Base-by-base conservation (phyloP, 768 basidiomycete species). In the Podaxis sp. region DNA sequence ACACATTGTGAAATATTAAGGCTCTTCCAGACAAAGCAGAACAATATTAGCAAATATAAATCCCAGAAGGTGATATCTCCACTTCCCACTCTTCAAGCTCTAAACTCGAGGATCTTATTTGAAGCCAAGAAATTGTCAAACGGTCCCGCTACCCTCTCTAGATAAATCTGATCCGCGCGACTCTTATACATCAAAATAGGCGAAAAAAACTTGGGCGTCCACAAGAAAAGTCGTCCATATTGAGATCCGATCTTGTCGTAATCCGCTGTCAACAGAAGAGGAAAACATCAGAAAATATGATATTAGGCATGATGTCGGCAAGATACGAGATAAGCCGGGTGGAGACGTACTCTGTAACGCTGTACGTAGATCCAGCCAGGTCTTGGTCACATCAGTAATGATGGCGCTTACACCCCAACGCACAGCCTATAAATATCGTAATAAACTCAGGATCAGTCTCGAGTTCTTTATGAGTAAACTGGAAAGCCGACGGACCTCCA, bases 401-500 rank as follows among this genome's bases (percentile, higher is more conserved):
- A 94, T 90, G 7, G 83, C 92, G 65, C 87, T 82, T 5, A 86
- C 90, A 61, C 82, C 88, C 92, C 93, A 94, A 65, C 89, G 78
- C 24, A 87, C 89, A 48, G 88, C 90, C 90, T 91, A 67, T 52
- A 44, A 63, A 49, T 56, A 56, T 63, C 17, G 58, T 51, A 48
- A 24, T 53, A 8, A 64, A 40, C 37, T 60, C 59, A 60, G 52
- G 40, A 40, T 30, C 15, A 37, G 46, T 2, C 24, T 60, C 22
- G 33, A 11, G 28, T 46, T 50, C 57, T 36, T 17, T 30, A 40
- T 26, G 12, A 55, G 8, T 22, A 59, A 24, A 50, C 60, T 36
- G 55, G n/a, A 65, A 55, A 62, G 50, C 22, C 52, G n/a, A 59
- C 28, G 28, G 55, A 88, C 91, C 86, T 95, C 92, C 83, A 93